A percentile compares a stretch with the other conserved stretches of the same genome.
These are phyloP conservation scores for Cladophialophora psammophila DNA, from an alignment of 2,329 filamentous ascomycete species.

Conservation along the genomic window DNA sequence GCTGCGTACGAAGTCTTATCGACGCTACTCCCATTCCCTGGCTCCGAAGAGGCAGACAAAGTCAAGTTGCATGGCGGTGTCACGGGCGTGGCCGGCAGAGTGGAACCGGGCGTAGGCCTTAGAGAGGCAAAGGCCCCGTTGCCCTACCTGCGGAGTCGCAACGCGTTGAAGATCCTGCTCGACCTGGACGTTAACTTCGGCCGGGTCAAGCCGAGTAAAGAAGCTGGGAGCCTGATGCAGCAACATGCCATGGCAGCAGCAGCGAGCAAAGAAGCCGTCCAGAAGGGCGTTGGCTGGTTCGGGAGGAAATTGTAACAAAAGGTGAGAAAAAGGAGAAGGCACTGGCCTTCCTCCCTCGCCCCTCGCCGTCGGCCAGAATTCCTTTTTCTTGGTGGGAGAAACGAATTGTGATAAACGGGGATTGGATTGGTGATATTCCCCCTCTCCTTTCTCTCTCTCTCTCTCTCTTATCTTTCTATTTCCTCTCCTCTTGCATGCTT, in stretches of 20 bases:
- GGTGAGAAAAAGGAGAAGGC: not conserved
- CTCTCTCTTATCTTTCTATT: not conserved
- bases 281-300: constrained; percentile 17
- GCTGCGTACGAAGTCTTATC: constrained; percentile 94
- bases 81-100: constrained; percentile 62
- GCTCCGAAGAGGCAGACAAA: constrained; percentile 60
- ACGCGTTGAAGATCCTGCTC: constrained; percentile 93
- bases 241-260: constrained; percentile 7
- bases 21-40: constrained; percentile 78
- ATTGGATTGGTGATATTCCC: not conserved
- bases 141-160: constrained; percentile 76
- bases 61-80: constrained; percentile 45
- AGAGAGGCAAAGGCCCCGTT: constrained; percentile 69
- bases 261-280: constrained; percentile 9
- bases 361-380: not conserved
- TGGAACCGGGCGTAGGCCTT: constrained; percentile 69
- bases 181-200: constrained; percentile 96
- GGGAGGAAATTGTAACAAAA: not conserved
- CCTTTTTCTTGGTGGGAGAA: not conserved
- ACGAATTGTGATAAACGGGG: not conserved
- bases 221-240: constrained; percentile 24
- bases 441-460: not conserved
- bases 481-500: not conserved
- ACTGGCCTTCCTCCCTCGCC: not conserved
- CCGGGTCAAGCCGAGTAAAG: constrained; percentile 66